phyloP scores from a whole-genome alignment of 1,284 basidiomycete species.

The Trametes versicolor region DNA sequence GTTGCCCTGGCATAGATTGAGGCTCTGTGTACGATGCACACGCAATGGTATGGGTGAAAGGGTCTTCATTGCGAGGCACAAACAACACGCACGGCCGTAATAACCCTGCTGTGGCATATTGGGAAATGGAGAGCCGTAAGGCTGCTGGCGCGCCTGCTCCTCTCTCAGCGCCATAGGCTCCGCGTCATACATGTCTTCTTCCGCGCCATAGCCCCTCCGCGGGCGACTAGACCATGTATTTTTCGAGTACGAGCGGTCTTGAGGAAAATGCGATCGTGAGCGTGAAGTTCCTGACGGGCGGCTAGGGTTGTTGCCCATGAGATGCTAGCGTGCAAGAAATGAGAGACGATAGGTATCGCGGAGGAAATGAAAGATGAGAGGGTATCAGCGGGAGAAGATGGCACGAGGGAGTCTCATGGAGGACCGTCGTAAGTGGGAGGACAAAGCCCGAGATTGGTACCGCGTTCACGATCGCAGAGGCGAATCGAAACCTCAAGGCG shows the following conservation, averaged over 20 bases:
- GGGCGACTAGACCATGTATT: slow-evolving; percentile 17
- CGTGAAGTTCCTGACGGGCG: slow-evolving; percentile 16
- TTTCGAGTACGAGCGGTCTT: slow-evolving; percentile 23
- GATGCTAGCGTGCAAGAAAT: slow-evolving; percentile 18
- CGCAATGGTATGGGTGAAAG: neutral
- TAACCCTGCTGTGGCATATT: slow-evolving; percentile 11
- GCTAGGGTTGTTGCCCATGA: slow-evolving; percentile 34
- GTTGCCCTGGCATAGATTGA: slow-evolving; percentile 10
- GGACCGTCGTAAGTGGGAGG: slow-evolving; percentile 8
- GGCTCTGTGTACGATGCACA: slow-evolving; percentile 10
- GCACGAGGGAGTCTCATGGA: slow-evolving; percentile 27
- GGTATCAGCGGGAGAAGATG: slow-evolving; percentile 16
- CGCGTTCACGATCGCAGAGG: slow-evolving; percentile 1
- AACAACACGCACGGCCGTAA: slow-evolving; percentile 15
- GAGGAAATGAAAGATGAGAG: slow-evolving; percentile 7
- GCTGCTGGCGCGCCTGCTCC: slow-evolving; percentile 4
- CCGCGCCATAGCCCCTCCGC: slow-evolving; percentile 17
- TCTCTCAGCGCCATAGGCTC: neutral
- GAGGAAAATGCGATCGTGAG: slow-evolving; percentile 15
- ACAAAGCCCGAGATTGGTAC: slow-evolving; percentile 3
- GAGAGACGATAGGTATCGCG: slow-evolving; percentile 22
- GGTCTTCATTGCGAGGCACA: neutral
- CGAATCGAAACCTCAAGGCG: slow-evolving; percentile 27
- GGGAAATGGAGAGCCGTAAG: slow-evolving; percentile 13
- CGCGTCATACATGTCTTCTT: slow-evolving; percentile 14